Base-by-base conservation (phyloP, 768 basidiomycete species). In the Plicaturopsis crispa region DNA sequence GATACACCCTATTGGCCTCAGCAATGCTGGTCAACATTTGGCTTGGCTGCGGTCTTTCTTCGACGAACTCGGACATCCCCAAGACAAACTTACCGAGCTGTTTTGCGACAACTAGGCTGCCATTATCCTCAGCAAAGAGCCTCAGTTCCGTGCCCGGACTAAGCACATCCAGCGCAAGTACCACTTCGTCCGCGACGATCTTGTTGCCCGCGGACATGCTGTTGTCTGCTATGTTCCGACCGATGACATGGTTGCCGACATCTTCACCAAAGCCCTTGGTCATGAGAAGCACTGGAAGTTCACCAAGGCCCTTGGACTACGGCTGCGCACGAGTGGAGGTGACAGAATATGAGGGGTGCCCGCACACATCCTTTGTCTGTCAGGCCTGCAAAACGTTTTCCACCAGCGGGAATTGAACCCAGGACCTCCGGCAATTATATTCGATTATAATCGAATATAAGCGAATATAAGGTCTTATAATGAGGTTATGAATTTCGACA, bases 101-200 rank as follows among this genome's bases (percentile, higher is more conserved):
- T 39, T 43, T n/a, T 45, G 43, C 38, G 57, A 67, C 45, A 66
- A 66, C 39, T 51, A 56, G 31, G 43, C 46, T 5, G 48, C 62
- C 4, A 52, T 59, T 13, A 41, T 43, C 6, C 38, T 61, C 20
- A 12, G 51, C 0, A 39, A 49, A 30, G 42, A 60, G 23, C 50
- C 51, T 5, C 35, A 44, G 10, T 48, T 43, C 34, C 61, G 65
- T 39, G 36, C 49, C 10, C 36, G 56, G 10, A 42, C 59, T 5
- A 63, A 64, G 42, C 66, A 66, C 47, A 66, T 66, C 39, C 50
- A 57, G 30, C 50, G 63, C n/a, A 50, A 46, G 2, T 52, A 54
- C 35, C 62, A 65, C 40, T 60, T 50, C 33, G 47, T 60, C 17
- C 51, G 56, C 2, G 40, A 56, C 19, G 43, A 43, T 3, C n/a